Evolutionary conservation across 2,329 filamentous ascomycete genomes (phyloP).

Genomic region (Penicillium fuscoglaucum): DNA sequence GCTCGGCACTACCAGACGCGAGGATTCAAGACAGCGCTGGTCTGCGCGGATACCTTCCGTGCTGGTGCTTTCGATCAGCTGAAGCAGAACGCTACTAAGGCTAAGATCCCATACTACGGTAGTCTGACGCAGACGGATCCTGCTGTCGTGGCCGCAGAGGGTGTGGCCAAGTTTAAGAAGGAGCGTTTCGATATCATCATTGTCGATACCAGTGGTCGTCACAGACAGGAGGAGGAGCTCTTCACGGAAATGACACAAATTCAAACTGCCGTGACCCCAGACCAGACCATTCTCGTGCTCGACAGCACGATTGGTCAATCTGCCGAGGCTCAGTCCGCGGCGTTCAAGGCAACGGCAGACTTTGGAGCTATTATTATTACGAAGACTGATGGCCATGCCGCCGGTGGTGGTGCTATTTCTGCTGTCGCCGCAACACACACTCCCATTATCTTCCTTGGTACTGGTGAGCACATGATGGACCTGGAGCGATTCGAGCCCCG

Average conservation of each 20-base stretch:
- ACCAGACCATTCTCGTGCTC: slow-evolving; percentile 98
- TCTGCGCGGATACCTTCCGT: slow-evolving; percentile 97
- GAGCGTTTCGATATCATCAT: slow-evolving; percentile 98
- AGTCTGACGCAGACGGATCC: slow-evolving; percentile 95
- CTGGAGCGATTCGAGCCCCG: slow-evolving; percentile 89
- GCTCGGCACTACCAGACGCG: slow-evolving; percentile 91
- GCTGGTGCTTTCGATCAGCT: slow-evolving; percentile 97
- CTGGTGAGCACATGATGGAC: slow-evolving; percentile 95
- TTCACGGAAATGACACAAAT: slow-evolving; percentile 99
- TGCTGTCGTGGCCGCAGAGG: slow-evolving; percentile 87
- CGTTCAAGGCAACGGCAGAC: slow-evolving; percentile 95
- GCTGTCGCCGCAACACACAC: slow-evolving; percentile 95
- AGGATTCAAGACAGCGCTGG: slow-evolving; percentile 88
- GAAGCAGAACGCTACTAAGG: slow-evolving; percentile 98
- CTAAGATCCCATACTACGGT: slow-evolving; percentile 98
- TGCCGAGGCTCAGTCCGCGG: slow-evolving; percentile 88
- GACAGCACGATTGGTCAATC: slow-evolving; percentile 96
- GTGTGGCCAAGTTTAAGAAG: slow-evolving; percentile 98
- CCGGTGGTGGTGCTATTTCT: slow-evolving; percentile 94
- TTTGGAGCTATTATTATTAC: slow-evolving; percentile 99
- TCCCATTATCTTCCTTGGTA: slow-evolving; percentile 96
- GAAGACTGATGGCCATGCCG: slow-evolving; percentile 94
- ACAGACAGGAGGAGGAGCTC: slow-evolving; percentile 89
- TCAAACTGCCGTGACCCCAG: slow-evolving; percentile 81
- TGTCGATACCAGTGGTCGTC: slow-evolving; percentile 92